Percentiles rank a stretch among this genome's conserved stretches.
Conservation (phyloP, 2,329 filamentous ascomycete genomes). For the Annulohypoxylon truncatum region DNA sequence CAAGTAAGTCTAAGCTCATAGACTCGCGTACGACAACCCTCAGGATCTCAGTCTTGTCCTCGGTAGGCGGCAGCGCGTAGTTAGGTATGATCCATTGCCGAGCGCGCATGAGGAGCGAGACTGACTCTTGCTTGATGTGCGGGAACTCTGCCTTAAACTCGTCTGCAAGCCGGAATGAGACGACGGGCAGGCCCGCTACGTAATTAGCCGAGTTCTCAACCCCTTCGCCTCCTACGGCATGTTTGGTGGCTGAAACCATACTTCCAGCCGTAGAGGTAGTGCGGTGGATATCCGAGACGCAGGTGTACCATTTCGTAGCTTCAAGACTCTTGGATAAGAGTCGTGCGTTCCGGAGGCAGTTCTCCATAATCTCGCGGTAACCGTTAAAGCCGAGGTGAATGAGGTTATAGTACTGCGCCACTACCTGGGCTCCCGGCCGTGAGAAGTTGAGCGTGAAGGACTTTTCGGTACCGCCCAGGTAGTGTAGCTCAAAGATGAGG, state of each 20-base stretch:
- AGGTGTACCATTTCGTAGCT: conserved; percentile 73
- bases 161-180: conserved; percentile 73
- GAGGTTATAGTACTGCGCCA: conserved; percentile 79
- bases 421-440: conserved; percentile 74
- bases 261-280: conserved; percentile 58
- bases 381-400: conserved; percentile 76
- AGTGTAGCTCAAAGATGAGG: conserved; percentile 76
- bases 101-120: conserved; percentile 71
- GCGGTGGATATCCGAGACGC: conserved; percentile 73
- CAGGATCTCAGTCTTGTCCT: conserved; percentile 72
- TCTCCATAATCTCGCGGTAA: conserved; percentile 74
- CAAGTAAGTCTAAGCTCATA: conserved; percentile 75
- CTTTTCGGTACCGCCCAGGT: conserved; percentile 77
- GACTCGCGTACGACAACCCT: conserved; percentile 75
- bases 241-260: conserved; percentile 49
- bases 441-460: conserved; percentile 80
- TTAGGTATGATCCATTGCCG: conserved; percentile 80
- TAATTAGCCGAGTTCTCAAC: conserved; percentile 69
- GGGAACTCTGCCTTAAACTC: conserved; percentile 70
- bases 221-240: conserved; percentile 53
- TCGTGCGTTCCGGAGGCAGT: conserved; percentile 72
- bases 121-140: conserved; percentile 71
- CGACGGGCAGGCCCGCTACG: conserved; percentile 73
- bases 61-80: conserved; percentile 72
- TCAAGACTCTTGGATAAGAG: conserved; percentile 72